Evolutionary conservation across 2,329 filamentous ascomycete species (phyloP).

Genomic region (Phialophora verrucosa): DNA sequence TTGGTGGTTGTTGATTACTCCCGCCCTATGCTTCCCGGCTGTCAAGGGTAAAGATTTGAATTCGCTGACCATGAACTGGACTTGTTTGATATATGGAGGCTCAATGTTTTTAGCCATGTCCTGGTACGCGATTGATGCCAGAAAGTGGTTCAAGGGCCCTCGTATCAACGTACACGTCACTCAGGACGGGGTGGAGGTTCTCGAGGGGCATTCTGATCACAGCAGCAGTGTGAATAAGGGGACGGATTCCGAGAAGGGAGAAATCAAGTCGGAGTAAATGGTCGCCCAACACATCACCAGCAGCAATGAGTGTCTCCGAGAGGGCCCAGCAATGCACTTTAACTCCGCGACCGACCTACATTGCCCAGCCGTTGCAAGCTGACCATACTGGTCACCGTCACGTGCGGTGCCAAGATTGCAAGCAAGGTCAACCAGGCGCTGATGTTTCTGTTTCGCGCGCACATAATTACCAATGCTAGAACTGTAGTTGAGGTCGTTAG

Average conservation of each 20-base stretch:
- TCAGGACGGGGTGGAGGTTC: slow-evolving; percentile 18
- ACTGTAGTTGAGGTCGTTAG: neutral
- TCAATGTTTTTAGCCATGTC: slow-evolving; percentile 42
- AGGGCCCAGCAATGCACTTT: neutral
- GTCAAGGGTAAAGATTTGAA: slow-evolving; percentile 41
- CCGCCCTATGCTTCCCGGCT: slow-evolving; percentile 43
- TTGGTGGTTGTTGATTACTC: slow-evolving; percentile 43
- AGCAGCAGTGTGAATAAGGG: slow-evolving; percentile 6
- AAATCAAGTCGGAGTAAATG: slow-evolving; percentile 13
- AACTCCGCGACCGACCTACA: neutral
- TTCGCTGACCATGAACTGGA: slow-evolving; percentile 44
- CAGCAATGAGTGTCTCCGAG: neutral
- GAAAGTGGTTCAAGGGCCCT: slow-evolving; percentile 46
- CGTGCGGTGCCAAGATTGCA: neutral
- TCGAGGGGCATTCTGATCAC: slow-evolving; percentile 19
- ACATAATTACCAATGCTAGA: neutral
- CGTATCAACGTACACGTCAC: slow-evolving; percentile 41
- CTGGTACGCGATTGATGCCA: slow-evolving; percentile 41
- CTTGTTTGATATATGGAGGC: slow-evolving; percentile 43
- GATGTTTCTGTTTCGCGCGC: neutral
- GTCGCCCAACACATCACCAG: neutral
- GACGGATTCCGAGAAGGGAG: slow-evolving; percentile 14
- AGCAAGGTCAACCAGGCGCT: neutral
- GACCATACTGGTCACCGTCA: neutral
- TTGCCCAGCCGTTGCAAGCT: neutral